Percentiles rank a stretch among this genome's conserved stretches.
Conservation (phyloP, 2,329 filamentous ascomycete genomes). For the Colletotrichum eremochloae region DNA sequence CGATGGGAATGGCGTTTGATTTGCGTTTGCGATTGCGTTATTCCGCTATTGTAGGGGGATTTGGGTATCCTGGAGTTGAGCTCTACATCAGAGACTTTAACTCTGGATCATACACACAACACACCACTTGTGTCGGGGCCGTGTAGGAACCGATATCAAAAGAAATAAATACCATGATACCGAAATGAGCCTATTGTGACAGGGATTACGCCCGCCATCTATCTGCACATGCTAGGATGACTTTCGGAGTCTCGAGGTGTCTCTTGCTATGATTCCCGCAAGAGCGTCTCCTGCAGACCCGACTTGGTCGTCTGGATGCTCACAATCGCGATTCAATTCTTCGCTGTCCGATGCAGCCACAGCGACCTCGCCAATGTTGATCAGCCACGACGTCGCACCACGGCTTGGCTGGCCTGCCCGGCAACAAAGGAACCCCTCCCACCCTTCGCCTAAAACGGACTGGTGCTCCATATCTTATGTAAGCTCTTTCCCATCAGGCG, state of each 20-base stretch:
- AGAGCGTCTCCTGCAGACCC: neutral
- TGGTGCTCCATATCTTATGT: constrained; percentile 15
- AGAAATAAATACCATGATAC: constrained; percentile 34
- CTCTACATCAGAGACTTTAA: constrained; percentile 29
- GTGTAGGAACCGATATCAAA: constrained; percentile 21
- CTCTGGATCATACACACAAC: constrained; percentile 24
- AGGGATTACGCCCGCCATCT: neutral
- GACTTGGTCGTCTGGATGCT: neutral
- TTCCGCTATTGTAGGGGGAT: constrained; percentile 38
- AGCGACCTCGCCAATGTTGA: constrained; percentile 10
- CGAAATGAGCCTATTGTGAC: neutral
- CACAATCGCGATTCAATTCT: neutral
- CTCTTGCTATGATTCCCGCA: neutral
- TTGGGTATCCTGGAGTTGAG: constrained; percentile 37
- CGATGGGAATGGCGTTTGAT: constrained; percentile 42
- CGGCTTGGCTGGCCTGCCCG: constrained; percentile 18
- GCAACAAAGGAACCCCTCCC: constrained; percentile 24
- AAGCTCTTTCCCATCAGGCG: constrained; percentile 14
- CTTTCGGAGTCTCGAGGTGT: no score
- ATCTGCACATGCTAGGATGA: neutral
- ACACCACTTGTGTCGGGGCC: constrained; percentile 9
- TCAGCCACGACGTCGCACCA: constrained; percentile 12
- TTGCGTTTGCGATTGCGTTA: constrained; percentile 34
- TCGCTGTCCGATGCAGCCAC: neutral
- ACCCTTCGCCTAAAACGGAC: neutral